Evolutionary conservation across 164 flowering plant genomes (phyloP), one percentile per base, ranked within the genome.

Genomic region (Hamamelis virginiana): DNA sequence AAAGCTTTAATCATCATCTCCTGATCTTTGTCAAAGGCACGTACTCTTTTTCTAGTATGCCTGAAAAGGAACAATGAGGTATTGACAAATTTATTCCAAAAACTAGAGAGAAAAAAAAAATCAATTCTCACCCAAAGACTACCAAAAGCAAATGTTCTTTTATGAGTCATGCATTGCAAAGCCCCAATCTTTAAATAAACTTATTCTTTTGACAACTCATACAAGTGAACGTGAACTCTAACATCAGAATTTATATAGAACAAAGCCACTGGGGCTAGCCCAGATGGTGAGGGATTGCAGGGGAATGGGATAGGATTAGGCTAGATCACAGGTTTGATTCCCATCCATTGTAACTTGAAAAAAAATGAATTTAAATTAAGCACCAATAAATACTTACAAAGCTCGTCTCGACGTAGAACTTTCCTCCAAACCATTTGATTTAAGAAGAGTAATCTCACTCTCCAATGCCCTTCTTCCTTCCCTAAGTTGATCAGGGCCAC

Each of bases 11-110:
- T 79, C 76, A 61, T 82, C 69, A 64, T 60, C 77, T 92, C 97
- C 71, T 90, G 91, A 58, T 87, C 90, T 70, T 85, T 74, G 76
- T 80, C 87, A 51, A 90, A 86, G 69, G 90, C 92, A 64, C 67
- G 74, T 38, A 84, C 82, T 78, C 96, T 83, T 80, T 88, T 95
- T 75, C 89, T 85, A 48, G 77, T 65, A 53, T 74, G 74, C 80
- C 91, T 88, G 64, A 33, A 41, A 65, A 33, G 23, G 27, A 21
- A 64, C 18, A 53, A 61, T 63, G 33, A 64, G 1, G 44, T 27
- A 69, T 67, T 6, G 66, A 59, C 33, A n/a, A 3, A 73, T 50
- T 48, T 51, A 67, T 27, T 43, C 38, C 16, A 59, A 61, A 6
- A 59, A 44, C 38, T 4, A 44, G 18, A 64, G 56, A 41, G 65